Conservation (phyloP, 169 alveolate genomes). For the Plasmodium berghei region DNA sequence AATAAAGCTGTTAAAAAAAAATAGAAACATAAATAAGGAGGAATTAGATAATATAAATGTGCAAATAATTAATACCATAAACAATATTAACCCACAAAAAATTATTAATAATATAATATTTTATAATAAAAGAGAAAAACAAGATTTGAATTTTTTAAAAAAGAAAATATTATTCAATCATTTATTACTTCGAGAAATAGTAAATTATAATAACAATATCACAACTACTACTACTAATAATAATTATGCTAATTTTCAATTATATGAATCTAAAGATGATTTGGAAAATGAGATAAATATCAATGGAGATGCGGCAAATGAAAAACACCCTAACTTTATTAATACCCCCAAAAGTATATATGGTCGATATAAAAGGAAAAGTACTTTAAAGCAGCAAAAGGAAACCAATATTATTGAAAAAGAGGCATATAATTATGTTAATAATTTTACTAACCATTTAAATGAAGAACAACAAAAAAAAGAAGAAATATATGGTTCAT, state of each 20-base stretch:
- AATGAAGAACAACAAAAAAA: background rate
- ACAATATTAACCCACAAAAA: constrained; percentile 56
- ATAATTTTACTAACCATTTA: background rate
- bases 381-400: background rate
- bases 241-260: constrained; percentile 10
- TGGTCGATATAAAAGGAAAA: constrained; percentile 35
- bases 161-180: constrained; percentile 56
- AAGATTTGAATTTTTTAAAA: constrained; percentile 66
- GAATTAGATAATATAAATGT: constrained; percentile 61
- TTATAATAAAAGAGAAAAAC: constrained; percentile 23
- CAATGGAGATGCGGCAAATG: background rate
- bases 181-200: constrained; percentile 37
- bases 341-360: background rate
- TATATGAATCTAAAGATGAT: constrained; percentile 41
- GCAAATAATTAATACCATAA: constrained; percentile 68
- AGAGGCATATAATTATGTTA: background rate
- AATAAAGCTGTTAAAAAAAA: constrained; percentile 25
- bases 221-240: background rate
- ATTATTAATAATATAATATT: constrained; percentile 55
- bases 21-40: constrained; percentile 47
- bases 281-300: background rate
- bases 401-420: background rate
- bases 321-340: background rate
- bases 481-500: background rate
- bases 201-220: too few relatives aligned